Conservation (phyloP, 225 moss, liverwort and hornwort species). For the Lunularia cruciata region DNA sequence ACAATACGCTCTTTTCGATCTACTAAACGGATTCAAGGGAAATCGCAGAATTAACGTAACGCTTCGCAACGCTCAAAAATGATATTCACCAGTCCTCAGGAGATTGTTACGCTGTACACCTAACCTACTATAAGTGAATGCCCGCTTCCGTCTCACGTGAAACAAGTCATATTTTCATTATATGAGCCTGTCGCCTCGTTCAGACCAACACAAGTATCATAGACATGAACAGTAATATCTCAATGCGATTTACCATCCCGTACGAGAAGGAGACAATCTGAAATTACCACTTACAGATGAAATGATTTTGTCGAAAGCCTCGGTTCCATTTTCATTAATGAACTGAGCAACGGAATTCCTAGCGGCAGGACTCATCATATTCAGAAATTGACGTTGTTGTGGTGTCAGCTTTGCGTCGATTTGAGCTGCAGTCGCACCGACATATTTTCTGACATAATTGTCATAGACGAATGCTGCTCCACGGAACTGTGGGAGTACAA, state of each 20-base stretch:
- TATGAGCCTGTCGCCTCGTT: too few relatives aligned
- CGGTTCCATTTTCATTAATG: slow-evolving; percentile 35
- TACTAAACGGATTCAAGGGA: too few relatives aligned
- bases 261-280: too few relatives aligned
- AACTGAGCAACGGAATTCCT: slow-evolving; percentile 30
- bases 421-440: not conserved
- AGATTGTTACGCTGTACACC: not conserved
- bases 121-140: too few relatives aligned
- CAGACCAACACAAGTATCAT: not conserved
- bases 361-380: slow-evolving; percentile 40
- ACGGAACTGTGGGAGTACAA: slow-evolving; percentile 43
- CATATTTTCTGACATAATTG: slow-evolving; percentile 35
- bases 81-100: too few relatives aligned
- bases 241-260: too few relatives aligned
- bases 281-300: slow-evolving; percentile 11
- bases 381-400: slow-evolving; percentile 30
- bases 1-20: too few relatives aligned
- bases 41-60: too few relatives aligned
- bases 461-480: slow-evolving; percentile 48
- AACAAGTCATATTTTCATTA: too few relatives aligned
- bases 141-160: too few relatives aligned
- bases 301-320: slow-evolving; percentile 38
- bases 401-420: slow-evolving; percentile 24
- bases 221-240: not conserved
- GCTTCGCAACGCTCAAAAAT: too few relatives aligned